phyloP scores from a whole-genome alignment of 805 yeast genomes.

The Debaryomyces castellii region DNA sequence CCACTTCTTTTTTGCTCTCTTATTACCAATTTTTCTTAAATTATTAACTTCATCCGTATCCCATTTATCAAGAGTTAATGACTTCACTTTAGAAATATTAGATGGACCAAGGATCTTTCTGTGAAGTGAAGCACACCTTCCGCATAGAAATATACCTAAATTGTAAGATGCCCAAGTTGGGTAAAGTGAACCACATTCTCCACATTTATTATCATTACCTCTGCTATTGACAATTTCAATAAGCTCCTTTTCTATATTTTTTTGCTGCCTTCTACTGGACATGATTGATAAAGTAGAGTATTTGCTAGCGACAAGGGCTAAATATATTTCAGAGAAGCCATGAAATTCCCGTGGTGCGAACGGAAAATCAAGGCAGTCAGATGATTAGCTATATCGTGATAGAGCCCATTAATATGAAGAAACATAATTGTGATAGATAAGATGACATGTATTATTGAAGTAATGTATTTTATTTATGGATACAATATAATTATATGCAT shows the following conservation, averaged over 20 bases:
- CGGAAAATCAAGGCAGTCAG: background rate
- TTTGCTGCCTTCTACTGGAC: conserved; percentile 38
- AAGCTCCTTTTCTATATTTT: conserved; percentile 49
- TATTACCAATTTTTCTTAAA: conserved; percentile 57
- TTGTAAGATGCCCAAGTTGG: conserved; percentile 59
- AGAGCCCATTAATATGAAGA: too few species aligned
- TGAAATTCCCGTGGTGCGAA: background rate
- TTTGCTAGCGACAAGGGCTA: background rate
- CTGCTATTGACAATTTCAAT: conserved; percentile 58
- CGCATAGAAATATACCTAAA: conserved; percentile 75
- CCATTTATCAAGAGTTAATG: conserved; percentile 77
- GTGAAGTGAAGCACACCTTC: conserved; percentile 81
- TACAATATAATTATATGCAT: background rate
- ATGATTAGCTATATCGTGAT: background rate
- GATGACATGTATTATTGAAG: too few species aligned
- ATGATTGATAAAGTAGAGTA: conserved; percentile 1
- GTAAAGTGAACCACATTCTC: conserved; percentile 68
- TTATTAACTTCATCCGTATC: conserved; percentile 49
- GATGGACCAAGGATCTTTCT: conserved; percentile 55
- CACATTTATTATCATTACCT: conserved; percentile 69
- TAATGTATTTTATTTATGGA: background rate
- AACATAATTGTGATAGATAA: too few species aligned
- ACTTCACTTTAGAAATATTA: conserved; percentile 64
- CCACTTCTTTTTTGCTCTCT: conserved; percentile 59
- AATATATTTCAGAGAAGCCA: background rate